A percentile compares a stretch with the other conserved stretches of the same genome.
These are phyloP conservation scores for Saturnispora saitoi DNA, from an alignment of 805 yeast genomes.

Conservation along the genomic window DNA sequence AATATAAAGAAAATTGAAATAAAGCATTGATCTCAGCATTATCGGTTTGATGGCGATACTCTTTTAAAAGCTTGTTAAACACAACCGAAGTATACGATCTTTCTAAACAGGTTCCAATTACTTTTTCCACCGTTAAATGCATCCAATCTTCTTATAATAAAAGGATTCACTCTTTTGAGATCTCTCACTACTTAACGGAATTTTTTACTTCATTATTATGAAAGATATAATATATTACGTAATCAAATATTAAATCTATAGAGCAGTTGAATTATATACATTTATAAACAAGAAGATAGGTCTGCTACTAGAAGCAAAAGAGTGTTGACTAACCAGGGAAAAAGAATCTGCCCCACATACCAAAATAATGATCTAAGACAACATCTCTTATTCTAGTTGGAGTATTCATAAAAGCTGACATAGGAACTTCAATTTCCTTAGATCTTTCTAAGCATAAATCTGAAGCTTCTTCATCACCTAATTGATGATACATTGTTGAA, in stretches of 20 bases:
- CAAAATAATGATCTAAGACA: constrained; percentile 29
- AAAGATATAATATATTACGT: not conserved
- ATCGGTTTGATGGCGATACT: constrained; percentile 18
- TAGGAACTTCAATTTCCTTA: constrained; percentile 25
- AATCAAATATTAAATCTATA: not conserved
- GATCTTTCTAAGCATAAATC: constrained; percentile 21
- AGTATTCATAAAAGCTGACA: constrained; percentile 20
- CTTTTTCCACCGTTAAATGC: constrained; percentile 12
- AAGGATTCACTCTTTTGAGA: not conserved
- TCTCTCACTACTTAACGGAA: not conserved
- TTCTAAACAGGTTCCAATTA: constrained; percentile 18
- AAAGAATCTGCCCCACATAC: constrained; percentile 28
- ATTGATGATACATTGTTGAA: constrained; percentile 25
- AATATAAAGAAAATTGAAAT: constrained; percentile 17
- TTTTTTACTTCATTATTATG: not conserved
- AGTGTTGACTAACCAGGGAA: constrained; percentile 22
- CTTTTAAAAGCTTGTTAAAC: constrained; percentile 23
- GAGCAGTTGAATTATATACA: not conserved
- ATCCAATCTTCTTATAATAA: not conserved
- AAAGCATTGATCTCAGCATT: constrained; percentile 8
- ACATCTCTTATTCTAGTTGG: constrained; percentile 24
- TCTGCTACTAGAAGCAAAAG: not conserved
- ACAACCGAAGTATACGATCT: constrained; percentile 21
- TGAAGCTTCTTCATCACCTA: constrained; percentile 24
- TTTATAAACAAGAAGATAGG: not conserved